phyloP scores from a whole-genome alignment of 1,284 basidiomycete species.

The Somion occarium region DNA sequence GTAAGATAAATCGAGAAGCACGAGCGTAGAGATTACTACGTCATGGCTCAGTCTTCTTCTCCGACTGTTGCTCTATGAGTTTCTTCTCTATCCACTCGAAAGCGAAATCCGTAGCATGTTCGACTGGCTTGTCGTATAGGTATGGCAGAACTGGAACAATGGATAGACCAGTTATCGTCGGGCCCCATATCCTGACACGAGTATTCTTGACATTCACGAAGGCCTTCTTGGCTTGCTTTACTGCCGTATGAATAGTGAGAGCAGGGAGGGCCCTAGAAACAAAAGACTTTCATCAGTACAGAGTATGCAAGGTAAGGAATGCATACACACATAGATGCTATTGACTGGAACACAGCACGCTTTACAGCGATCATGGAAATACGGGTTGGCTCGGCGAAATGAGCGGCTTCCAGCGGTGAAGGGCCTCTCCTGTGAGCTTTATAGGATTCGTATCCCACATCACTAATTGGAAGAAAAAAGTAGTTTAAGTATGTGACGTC shows the following conservation, averaged over 20 bases:
- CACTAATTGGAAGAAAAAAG: conserved; percentile 45
- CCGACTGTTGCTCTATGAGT: conserved; percentile 31
- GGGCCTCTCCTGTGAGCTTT: conserved; percentile 77
- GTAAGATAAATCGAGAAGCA: too few species aligned
- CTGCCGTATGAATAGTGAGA: conserved; percentile 83
- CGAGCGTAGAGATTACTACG: not conserved
- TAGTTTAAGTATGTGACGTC: conserved; percentile 6
- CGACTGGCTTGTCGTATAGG: conserved; percentile 83
- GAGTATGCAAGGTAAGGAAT: conserved; percentile 3
- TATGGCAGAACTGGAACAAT: conserved; percentile 80
- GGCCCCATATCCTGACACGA: conserved; percentile 74
- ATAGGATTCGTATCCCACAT: conserved; percentile 91
- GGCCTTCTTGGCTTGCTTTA: conserved; percentile 72
- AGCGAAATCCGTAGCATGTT: conserved; percentile 54
- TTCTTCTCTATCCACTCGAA: conserved; percentile 66
- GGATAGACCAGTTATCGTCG: conserved; percentile 74
- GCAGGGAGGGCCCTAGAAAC: conserved; percentile 63
- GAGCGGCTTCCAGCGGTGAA: conserved; percentile 64
- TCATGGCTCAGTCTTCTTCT: conserved; percentile 17
- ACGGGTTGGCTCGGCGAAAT: conserved; percentile 75
- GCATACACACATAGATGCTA: conserved; percentile 74
- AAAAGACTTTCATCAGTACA: conserved; percentile 1
- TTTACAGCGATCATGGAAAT: conserved; percentile 70
- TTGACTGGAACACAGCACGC: conserved; percentile 81
- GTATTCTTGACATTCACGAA: conserved; percentile 64